Evolutionary conservation across 2,329 filamentous ascomycete species (phyloP).

Genomic region (Periconia macrospinosa): DNA sequence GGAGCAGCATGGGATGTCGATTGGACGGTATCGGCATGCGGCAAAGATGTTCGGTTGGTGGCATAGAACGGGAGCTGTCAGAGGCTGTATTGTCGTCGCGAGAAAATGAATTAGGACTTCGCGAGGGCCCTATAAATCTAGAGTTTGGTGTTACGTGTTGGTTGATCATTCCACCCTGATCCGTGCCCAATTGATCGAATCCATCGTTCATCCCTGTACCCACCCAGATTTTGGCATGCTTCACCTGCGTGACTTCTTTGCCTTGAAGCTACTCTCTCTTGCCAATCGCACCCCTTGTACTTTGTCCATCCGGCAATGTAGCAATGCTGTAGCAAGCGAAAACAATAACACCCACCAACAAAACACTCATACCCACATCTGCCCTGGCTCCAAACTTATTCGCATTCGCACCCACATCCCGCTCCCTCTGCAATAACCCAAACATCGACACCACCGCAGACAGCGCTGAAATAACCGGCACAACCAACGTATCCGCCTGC

Average conservation of each 20-base stretch:
- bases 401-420: background rate
- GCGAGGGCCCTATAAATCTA: no score
- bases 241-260: no score
- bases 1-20: background rate
- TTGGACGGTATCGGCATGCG: background rate
- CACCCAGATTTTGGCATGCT: no score
- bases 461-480: background rate
- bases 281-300: no score
- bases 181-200: no score
- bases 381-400: background rate
- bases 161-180: no score
- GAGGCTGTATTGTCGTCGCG: background rate
- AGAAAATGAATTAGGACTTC: background rate
- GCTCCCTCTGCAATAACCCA: background rate
- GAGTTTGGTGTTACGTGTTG: no score
- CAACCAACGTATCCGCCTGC: background rate
- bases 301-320: no score
- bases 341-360: background rate
- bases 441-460: background rate
- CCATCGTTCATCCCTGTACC: no score
- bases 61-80: background rate
- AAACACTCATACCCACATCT: background rate
- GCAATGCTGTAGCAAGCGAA: background rate
- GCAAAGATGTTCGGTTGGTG: constrained; percentile 1
- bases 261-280: no score